Conservation (phyloP, 805 yeast species). For the Candida caryicola region DNA sequence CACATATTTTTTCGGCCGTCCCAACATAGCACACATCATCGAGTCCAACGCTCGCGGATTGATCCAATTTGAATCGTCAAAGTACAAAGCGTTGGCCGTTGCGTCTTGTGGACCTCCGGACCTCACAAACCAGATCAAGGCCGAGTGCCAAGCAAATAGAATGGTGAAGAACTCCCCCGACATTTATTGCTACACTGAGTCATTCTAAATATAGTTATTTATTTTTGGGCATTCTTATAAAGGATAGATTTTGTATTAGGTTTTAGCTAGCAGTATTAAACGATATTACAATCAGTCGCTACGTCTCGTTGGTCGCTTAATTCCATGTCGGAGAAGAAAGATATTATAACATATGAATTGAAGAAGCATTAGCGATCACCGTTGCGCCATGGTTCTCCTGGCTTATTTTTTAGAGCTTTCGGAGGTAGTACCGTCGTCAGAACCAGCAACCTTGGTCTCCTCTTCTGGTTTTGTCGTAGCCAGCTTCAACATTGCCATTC, state of each 20-base stretch:
- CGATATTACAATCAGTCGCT: no score
- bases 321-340: background rate
- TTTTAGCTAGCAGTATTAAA: no score
- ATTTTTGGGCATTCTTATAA: background rate
- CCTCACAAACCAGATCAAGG: slow-evolving; percentile 28
- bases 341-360: slow-evolving; percentile 3
- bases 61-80: slow-evolving; percentile 1
- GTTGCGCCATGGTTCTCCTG: no score
- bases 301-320: background rate
- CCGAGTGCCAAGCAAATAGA: slow-evolving; percentile 27
- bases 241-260: no score
- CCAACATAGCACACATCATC: slow-evolving; percentile 17
- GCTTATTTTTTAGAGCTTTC: slow-evolving; percentile 13
- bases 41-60: slow-evolving; percentile 12
- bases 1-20: slow-evolving; percentile 14
- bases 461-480: slow-evolving; percentile 9
- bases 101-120: slow-evolving; percentile 39
- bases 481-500: slow-evolving; percentile 32
- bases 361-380: background rate
- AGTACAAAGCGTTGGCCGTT: slow-evolving; percentile 34
- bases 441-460: slow-evolving; percentile 12
- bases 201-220: slow-evolving; percentile 15
- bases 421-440: slow-evolving; percentile 16
- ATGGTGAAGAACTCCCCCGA: slow-evolving; percentile 32
- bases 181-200: slow-evolving; percentile 41